These are phyloP conservation scores for Candida andamanensis DNA, from an alignment of 805 yeast genomes.

Conservation along the genomic window DNA sequence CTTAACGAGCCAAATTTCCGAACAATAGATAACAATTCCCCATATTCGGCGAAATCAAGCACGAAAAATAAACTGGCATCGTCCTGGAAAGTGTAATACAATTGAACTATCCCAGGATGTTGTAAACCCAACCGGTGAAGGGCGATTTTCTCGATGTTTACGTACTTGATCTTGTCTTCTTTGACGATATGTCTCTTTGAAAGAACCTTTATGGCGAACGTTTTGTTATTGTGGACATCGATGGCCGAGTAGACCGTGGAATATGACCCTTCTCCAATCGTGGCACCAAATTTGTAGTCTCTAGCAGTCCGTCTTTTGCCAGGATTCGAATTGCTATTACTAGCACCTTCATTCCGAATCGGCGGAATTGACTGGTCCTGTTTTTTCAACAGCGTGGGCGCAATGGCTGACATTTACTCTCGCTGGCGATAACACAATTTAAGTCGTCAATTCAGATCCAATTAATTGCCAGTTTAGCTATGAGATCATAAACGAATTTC, in stretches of 20 bases:
- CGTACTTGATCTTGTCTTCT: conserved; percentile 93
- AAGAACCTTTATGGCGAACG: conserved; percentile 87
- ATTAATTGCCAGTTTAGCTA: no score
- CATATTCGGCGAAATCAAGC: conserved; percentile 89
- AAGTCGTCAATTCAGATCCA: no score
- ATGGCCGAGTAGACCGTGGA: conserved; percentile 88
- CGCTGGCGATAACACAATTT: no score
- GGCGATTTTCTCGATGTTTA: conserved; percentile 89
- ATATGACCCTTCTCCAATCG: conserved; percentile 93
- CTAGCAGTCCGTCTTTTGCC: conserved; percentile 52
- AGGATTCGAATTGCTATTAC: neutral
- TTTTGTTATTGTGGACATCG: conserved; percentile 65
- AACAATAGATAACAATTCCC: conserved; percentile 81
- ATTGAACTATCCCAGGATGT: conserved; percentile 91
- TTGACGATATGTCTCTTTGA: conserved; percentile 90
- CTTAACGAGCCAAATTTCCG: conserved; percentile 73
- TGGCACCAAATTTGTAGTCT: conserved; percentile 85
- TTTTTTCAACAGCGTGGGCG: no score
- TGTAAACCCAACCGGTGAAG: conserved; percentile 75
- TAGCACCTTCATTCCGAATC: neutral
- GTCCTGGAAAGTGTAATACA: conserved; percentile 94
- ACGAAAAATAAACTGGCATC: conserved; percentile 83
- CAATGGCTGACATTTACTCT: no score
- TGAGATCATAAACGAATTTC: no score
- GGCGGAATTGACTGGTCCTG: neutral